These are phyloP conservation scores for Rhodotorula mucilaginosa DNA, from an alignment of 1,284 basidiomycete genomes.

Conservation along the genomic window DNA sequence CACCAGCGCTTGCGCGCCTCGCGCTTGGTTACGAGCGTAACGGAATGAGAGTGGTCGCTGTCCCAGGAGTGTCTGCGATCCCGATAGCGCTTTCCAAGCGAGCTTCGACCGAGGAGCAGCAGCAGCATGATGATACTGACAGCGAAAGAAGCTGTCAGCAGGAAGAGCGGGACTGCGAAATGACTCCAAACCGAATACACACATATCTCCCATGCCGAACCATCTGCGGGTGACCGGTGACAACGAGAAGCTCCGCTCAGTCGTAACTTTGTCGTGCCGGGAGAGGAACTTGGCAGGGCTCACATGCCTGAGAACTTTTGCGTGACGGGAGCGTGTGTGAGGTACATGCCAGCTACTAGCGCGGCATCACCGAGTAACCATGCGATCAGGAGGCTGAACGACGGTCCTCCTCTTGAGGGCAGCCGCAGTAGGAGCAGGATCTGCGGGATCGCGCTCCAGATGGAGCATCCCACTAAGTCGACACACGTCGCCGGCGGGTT, in stretches of 20 bases:
- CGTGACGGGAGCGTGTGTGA: background rate
- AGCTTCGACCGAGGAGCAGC: background rate
- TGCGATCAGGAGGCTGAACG: background rate
- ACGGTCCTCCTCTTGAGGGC: slow-evolving; percentile 1
- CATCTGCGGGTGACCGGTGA: background rate
- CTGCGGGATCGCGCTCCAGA: slow-evolving; percentile 24
- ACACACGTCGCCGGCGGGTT: background rate
- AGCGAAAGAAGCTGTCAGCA: background rate
- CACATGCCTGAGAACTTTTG: slow-evolving; percentile 6
- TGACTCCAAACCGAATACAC: background rate
- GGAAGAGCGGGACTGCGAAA: background rate
- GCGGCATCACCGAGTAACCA: slow-evolving; percentile 16
- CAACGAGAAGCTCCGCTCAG: no score
- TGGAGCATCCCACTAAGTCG: slow-evolving; percentile 11
- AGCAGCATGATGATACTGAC: background rate
- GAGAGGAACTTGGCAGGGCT: background rate
- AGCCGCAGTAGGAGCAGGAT: background rate
- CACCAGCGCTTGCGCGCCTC: background rate
- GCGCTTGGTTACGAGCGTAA: background rate
- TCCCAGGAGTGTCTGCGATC: background rate
- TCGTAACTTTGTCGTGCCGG: background rate
- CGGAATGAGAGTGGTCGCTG: background rate
- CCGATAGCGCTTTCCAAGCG: background rate
- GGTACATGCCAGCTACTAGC: slow-evolving; percentile 9
- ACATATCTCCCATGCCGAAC: slow-evolving; percentile 10